Conservation (phyloP, 805 yeast species). For the Ogataea salicorniae region DNA sequence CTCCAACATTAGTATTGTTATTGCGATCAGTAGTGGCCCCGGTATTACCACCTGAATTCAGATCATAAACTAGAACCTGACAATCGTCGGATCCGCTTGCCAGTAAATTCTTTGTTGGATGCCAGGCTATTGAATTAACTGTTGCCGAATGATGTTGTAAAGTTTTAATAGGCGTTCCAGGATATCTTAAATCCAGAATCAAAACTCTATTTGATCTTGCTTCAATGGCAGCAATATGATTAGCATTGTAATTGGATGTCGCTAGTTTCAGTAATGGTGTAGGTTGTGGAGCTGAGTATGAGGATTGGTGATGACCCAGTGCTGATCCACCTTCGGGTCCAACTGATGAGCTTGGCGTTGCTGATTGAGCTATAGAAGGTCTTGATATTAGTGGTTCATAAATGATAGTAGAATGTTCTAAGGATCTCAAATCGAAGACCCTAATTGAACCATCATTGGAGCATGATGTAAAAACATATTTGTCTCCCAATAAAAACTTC, state of each 20-base stretch:
- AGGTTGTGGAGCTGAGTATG: conserved; percentile 22
- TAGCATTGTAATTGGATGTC: conserved; percentile 74
- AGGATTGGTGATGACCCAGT: not conserved
- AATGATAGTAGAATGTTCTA: conserved; percentile 92
- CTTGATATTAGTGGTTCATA: conserved; percentile 60
- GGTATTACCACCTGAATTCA: conserved; percentile 27
- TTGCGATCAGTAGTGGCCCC: conserved; percentile 1
- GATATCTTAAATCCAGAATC: conserved; percentile 79
- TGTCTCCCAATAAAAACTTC: conserved; percentile 67
- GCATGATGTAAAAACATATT: conserved; percentile 81
- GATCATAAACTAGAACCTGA: conserved; percentile 68
- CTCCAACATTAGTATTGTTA: not conserved
- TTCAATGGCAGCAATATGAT: conserved; percentile 79
- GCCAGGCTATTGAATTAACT: conserved; percentile 78
- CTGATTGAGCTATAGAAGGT: conserved; percentile 4
- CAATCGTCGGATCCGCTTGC: conserved; percentile 68
- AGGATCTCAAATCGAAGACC: conserved; percentile 80
- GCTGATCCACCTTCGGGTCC: too few species aligned
- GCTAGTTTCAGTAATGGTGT: conserved; percentile 71
- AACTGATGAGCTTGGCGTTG: too few species aligned
- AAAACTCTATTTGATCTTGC: conserved; percentile 60
- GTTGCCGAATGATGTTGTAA: conserved; percentile 64
- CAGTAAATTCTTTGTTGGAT: conserved; percentile 63
- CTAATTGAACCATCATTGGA: conserved; percentile 95
- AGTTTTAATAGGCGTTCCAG: conserved; percentile 73